Conservation (phyloP, 192 early-diverging fungal species). For the Glomus cerebriforme region DNA sequence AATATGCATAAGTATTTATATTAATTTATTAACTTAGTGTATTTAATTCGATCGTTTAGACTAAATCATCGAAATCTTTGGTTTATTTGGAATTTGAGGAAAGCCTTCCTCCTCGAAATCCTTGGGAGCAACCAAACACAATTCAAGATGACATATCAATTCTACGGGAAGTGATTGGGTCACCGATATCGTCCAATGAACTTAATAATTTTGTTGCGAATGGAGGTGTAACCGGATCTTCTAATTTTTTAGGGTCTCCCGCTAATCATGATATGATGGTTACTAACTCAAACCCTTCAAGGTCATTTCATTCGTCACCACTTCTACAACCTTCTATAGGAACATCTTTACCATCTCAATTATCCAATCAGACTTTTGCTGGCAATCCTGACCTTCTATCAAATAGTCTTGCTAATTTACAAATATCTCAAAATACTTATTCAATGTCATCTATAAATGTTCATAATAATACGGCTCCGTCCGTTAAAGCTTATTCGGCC, state of each 20-base stretch:
- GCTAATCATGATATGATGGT: neutral
- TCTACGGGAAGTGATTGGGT: conserved; percentile 51
- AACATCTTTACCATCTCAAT: neutral
- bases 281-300: neutral
- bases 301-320: neutral
- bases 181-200: neutral
- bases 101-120: conserved; percentile 61
- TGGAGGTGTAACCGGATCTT: neutral
- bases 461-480: neutral
- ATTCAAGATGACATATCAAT: conserved; percentile 56
- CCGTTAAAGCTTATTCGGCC: neutral
- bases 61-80: conserved; percentile 35
- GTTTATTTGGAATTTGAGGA: conserved; percentile 69
- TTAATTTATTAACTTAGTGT: no score
- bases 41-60: neutral
- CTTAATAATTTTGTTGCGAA: neutral
- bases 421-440: neutral
- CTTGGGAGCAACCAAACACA: conserved; percentile 54
- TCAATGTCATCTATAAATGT: neutral
- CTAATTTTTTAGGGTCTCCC: neutral
- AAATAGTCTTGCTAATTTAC: neutral
- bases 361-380: neutral
- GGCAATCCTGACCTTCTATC: conserved; percentile 9
- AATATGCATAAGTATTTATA: no score
- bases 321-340: conserved; percentile 1